These are phyloP conservation scores for Rubroboletus pulcherrimus DNA, from an alignment of 768 basidiomycete genomes.

Conservation along the genomic window DNA sequence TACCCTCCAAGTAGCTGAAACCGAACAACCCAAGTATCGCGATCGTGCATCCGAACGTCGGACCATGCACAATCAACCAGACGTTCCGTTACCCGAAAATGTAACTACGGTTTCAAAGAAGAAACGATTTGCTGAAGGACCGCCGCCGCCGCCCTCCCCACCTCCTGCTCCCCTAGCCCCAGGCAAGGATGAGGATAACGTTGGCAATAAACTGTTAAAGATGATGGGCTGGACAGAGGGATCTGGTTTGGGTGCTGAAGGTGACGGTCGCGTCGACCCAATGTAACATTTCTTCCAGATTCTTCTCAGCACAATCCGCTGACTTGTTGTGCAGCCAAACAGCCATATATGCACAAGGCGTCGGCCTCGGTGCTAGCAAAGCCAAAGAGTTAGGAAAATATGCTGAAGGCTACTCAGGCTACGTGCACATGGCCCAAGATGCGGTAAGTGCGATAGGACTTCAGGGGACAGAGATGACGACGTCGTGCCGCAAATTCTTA, in stretches of 20 bases:
- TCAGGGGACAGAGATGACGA: conserved; percentile 21
- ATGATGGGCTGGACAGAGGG: conserved; percentile 99
- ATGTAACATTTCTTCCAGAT: conserved; percentile 44
- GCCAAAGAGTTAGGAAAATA: conserved; percentile 77
- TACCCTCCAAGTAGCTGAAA: conserved; percentile 25
- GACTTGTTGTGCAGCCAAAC: conserved; percentile 53
- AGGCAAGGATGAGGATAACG: conserved; percentile 77
- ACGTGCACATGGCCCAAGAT: conserved; percentile 71
- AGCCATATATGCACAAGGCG: conserved; percentile 83
- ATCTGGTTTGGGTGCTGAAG: conserved; percentile 75
- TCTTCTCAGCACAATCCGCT: conserved; percentile 2
- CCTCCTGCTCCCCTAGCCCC: conserved; percentile 64
- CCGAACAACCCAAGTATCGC: conserved; percentile 78
- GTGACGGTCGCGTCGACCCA: conserved; percentile 85
- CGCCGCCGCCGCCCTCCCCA: conserved; percentile 55
- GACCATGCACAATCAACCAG: conserved; percentile 88
- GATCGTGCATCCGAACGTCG: conserved; percentile 94
- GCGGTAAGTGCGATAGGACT: conserved; percentile 43
- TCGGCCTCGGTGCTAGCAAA: conserved; percentile 90
- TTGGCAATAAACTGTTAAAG: conserved; percentile 89
- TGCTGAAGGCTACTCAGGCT: conserved; percentile 63
- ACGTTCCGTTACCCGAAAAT: conserved; percentile 64
- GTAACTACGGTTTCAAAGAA: conserved; percentile 35
- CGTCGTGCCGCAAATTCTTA: conserved; percentile 19
- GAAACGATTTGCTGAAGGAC: conserved; percentile 50